A percentile compares a stretch with the other conserved stretches of the same genome.
Evolutionary conservation across 2,329 filamentous ascomycete genomes (phyloP).

Genomic region (Alternaria triticina): DNA sequence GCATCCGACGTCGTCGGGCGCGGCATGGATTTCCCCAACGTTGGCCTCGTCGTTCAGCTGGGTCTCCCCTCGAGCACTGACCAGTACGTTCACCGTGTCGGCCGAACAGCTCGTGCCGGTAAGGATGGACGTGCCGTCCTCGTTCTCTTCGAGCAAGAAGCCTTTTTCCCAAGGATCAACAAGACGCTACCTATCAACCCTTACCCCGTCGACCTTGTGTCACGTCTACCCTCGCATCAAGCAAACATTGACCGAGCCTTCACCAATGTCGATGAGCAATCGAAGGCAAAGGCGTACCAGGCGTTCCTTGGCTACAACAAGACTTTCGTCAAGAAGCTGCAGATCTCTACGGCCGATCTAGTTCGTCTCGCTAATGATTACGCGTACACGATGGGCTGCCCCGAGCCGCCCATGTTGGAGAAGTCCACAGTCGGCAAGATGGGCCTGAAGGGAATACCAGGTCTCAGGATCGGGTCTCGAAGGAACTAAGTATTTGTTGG

Average conservation of each 20-base stretch:
- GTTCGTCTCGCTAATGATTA: slow-evolving; percentile 54
- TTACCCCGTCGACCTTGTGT: slow-evolving; percentile 53
- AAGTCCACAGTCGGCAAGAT: slow-evolving; percentile 56
- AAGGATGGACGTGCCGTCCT: slow-evolving; percentile 62
- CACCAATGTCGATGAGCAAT: slow-evolving; percentile 46
- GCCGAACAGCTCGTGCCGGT: slow-evolving; percentile 50
- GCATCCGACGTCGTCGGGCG: slow-evolving; percentile 57
- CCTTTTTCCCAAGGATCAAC: slow-evolving; percentile 59
- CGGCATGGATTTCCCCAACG: slow-evolving; percentile 60
- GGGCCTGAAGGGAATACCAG: slow-evolving; percentile 55
- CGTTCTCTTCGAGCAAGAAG: slow-evolving; percentile 59
- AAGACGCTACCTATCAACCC: slow-evolving; percentile 58
- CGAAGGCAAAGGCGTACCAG: slow-evolving; percentile 54
- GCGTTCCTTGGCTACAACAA: slow-evolving; percentile 58
- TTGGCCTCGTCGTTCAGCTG: slow-evolving; percentile 56
- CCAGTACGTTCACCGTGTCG: slow-evolving; percentile 54
- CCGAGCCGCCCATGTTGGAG: slow-evolving; percentile 54
- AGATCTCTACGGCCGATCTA: slow-evolving; percentile 47
- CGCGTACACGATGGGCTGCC: slow-evolving; percentile 52
- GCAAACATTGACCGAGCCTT: slow-evolving; percentile 44
- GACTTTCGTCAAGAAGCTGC: slow-evolving; percentile 52
- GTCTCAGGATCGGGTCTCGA: slow-evolving; percentile 44
- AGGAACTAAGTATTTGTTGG: slow-evolving; percentile 1
- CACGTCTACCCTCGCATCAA: slow-evolving; percentile 41
- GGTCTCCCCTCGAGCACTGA: slow-evolving; percentile 59